Evolutionary conservation across 192 early-diverging fungal genomes (phyloP).

Genomic region (Cetraspora pellucida): DNA sequence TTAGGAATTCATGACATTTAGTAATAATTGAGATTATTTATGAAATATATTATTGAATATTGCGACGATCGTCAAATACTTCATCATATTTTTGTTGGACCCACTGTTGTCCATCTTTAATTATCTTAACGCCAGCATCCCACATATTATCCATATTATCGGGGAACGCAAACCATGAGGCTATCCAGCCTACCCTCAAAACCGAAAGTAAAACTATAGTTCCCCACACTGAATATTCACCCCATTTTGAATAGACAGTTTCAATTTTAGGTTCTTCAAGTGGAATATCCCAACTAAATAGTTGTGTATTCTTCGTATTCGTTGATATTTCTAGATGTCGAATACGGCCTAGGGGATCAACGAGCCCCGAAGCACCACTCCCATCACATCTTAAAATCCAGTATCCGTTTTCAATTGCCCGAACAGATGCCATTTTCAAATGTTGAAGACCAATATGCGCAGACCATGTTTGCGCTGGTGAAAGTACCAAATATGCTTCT

Average conservation of each 20-base stretch:
- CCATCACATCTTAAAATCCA: conserved; percentile 32
- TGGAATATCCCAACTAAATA: conserved; percentile 17
- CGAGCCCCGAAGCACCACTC: neutral
- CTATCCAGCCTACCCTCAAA: neutral
- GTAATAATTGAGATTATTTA: no score
- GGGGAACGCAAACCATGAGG: neutral
- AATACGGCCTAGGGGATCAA: conserved; percentile 18
- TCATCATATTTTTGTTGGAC: neutral
- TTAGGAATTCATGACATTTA: no score
- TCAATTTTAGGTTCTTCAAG: neutral
- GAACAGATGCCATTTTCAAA: conserved; percentile 7
- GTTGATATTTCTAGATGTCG: neutral
- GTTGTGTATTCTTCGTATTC: neutral
- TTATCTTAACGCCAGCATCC: no score
- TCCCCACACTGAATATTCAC: neutral
- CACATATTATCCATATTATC: neutral
- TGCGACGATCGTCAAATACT: no score
- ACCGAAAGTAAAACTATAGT: neutral
- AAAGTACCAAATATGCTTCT: neutral
- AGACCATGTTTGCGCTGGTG: conserved; percentile 25
- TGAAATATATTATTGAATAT: no score
- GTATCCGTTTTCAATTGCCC: conserved; percentile 25
- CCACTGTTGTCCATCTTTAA: neutral
- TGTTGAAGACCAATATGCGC: conserved; percentile 6
- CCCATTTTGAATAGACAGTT: neutral